Base-by-base conservation (phyloP, 805 yeast genomes). In the Isabelozyma heimii region DNA sequence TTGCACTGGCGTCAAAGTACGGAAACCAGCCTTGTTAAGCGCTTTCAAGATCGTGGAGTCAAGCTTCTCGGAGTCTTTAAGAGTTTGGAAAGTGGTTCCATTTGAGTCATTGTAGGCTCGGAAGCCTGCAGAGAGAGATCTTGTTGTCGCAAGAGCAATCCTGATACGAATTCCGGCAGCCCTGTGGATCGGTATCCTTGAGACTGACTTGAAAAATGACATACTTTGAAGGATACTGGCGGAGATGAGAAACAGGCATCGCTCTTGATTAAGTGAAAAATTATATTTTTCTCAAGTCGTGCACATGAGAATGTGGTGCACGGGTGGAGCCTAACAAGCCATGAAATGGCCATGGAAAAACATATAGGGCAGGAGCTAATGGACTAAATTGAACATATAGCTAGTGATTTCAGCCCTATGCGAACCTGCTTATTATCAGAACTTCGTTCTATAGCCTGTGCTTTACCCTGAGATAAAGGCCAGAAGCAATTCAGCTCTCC, bases 1-100 rank as follows among this genome's bases (percentile, higher is more conserved):
- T 63, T 88, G 95, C 27, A 87, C 92, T 3, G 84, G 80, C 0
- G 94, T 87, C 55, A 88, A 73, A 10, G 74, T 70, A 6, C 65
- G 65, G 58, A 78, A 82, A 2, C 82, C 79, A 50, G 80, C 69
- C 14, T 65, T 60, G 4, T 59, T 57, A 16, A 79, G 59, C 9
- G 82, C 35, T 13, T 30, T 9, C 4, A 30, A 30, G 10, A 30
- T 2, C 8, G 35, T 6, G n/a, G 35, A 30, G 8, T 30, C 35
- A 30, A 30, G 10, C n/a, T 30, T 30, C 8, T 30, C n/a, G 35
- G 35, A 30, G n/a, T 30, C 35, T 30, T 30, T 30, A 2, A 30
- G 35, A 9, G 35, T 30, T 30, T 30, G 35, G 35, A 30, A 13
- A 30, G 35, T 10, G 35, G 35, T 30, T 8, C 35, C n/a, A 30